Percentiles rank a stretch among this genome's conserved stretches.
Conservation (phyloP, 1,139 yeast genomes). For the Taphrina deformans region DNA sequence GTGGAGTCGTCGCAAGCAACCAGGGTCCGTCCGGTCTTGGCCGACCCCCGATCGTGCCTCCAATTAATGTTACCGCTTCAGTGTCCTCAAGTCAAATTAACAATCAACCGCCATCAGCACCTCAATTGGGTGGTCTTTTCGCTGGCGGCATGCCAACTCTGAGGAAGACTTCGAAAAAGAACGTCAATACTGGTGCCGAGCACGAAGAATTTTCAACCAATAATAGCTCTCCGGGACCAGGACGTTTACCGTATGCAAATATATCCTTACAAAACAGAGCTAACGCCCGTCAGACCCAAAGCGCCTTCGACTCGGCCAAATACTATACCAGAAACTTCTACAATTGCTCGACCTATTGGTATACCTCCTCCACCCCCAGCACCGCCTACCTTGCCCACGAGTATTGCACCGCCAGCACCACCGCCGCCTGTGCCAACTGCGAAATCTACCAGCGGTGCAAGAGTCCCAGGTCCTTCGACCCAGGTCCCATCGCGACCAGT, state of each 20-base stretch:
- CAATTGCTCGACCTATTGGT: constrained; percentile 39
- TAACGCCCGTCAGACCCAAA: background rate
- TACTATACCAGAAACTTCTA: constrained; percentile 37
- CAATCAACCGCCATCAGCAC: constrained; percentile 45
- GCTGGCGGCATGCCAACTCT: constrained; percentile 87
- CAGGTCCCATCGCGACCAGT: constrained; percentile 38
- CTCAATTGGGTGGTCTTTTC: constrained; percentile 74
- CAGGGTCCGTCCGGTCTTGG: constrained; percentile 37
- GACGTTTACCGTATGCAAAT: constrained; percentile 38
- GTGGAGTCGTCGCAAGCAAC: constrained; percentile 44
- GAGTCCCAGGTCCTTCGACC: background rate
- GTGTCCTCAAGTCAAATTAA: background rate
- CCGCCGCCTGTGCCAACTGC: constrained; percentile 40
- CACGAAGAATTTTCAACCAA: constrained; percentile 46
- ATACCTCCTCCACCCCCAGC: constrained; percentile 42
- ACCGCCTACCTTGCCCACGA: constrained; percentile 43
- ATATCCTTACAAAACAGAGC: constrained; percentile 25
- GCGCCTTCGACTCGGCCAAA: constrained; percentile 35
- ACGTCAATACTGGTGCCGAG: background rate
- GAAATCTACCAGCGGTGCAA: constrained; percentile 36
- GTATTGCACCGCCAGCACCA: constrained; percentile 39
- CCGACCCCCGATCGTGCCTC: constrained; percentile 35
- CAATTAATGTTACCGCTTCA: constrained; percentile 36
- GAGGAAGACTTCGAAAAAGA: constrained; percentile 50
- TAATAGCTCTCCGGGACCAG: constrained; percentile 36